These are phyloP conservation scores for Penicillium sp. DNA, from an alignment of 2,329 filamentous ascomycete species.

Conservation along the genomic window DNA sequence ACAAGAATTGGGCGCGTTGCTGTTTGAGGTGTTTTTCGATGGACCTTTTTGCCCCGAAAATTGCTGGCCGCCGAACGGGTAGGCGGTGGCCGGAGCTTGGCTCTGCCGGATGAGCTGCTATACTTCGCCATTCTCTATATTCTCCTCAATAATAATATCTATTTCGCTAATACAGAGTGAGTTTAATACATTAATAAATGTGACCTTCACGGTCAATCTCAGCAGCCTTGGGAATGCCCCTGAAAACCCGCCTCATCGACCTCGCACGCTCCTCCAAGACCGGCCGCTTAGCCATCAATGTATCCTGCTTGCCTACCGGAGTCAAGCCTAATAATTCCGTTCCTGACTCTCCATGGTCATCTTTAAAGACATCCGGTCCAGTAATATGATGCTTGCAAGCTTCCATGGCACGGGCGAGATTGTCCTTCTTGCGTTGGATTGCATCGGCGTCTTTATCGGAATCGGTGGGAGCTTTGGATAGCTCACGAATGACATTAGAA, in stretches of 20 bases:
- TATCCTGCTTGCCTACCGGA: constrained; percentile 24
- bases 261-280: constrained; percentile 20
- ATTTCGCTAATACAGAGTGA: background rate
- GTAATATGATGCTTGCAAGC: constrained; percentile 79
- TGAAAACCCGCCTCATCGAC: constrained; percentile 48
- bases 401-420: constrained; percentile 70
- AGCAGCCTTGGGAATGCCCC: constrained; percentile 59
- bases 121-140: background rate
- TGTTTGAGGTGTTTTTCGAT: constrained; percentile 6
- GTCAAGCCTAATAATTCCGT: constrained; percentile 31
- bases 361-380: constrained; percentile 82
- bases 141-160: background rate
- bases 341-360: constrained; percentile 47
- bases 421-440: constrained; percentile 55
- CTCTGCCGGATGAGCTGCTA: constrained; percentile 1
- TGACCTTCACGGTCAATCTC: constrained; percentile 40
- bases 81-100: constrained; percentile 24
- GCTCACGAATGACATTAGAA: constrained; percentile 59
- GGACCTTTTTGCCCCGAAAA: constrained; percentile 21
- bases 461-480: constrained; percentile 47
- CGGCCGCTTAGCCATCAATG: constrained; percentile 25
- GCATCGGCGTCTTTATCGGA: constrained; percentile 44
- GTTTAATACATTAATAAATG: constrained; percentile 30
- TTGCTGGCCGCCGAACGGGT: constrained; percentile 20
- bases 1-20: constrained; percentile 2